phyloP scores from a whole-genome alignment of 2,329 filamentous ascomycete species.

The Penicillium aurantiogriseum region DNA sequence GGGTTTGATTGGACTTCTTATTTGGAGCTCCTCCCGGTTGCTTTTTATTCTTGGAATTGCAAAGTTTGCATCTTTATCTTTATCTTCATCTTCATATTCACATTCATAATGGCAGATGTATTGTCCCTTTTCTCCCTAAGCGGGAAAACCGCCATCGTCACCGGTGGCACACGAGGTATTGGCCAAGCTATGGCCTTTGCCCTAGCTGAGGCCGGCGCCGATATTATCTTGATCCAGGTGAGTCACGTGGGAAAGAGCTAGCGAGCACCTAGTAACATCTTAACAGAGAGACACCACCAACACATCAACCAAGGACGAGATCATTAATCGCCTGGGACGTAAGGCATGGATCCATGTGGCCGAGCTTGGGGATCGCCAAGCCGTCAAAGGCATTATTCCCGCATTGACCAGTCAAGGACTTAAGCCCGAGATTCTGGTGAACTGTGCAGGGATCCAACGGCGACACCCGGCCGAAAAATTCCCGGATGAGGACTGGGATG shows the following conservation, averaged over 20 bases:
- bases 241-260: background rate
- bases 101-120: slow-evolving; percentile 28
- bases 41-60: background rate
- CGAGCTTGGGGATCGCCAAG: slow-evolving; percentile 43
- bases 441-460: slow-evolving; percentile 83
- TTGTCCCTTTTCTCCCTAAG: slow-evolving; percentile 40
- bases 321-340: slow-evolving; percentile 39
- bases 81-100: background rate
- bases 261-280: background rate
- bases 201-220: slow-evolving; percentile 49
- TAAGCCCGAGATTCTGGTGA: slow-evolving; percentile 74
- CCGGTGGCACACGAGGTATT: slow-evolving; percentile 50
- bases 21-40: background rate
- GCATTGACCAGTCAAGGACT: slow-evolving; percentile 45
- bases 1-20: background rate
- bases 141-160: slow-evolving; percentile 47
- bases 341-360: slow-evolving; percentile 46
- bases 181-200: slow-evolving; percentile 49
- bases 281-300: slow-evolving; percentile 54
- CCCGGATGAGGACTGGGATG: slow-evolving; percentile 72
- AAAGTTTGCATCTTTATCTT: background rate
- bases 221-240: slow-evolving; percentile 46
- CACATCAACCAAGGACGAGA: slow-evolving; percentile 44
- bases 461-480: slow-evolving; percentile 74
- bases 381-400: slow-evolving; percentile 43